Base-by-base conservation (phyloP, 805 yeast genomes). In the Lachancea thermotolerans region DNA sequence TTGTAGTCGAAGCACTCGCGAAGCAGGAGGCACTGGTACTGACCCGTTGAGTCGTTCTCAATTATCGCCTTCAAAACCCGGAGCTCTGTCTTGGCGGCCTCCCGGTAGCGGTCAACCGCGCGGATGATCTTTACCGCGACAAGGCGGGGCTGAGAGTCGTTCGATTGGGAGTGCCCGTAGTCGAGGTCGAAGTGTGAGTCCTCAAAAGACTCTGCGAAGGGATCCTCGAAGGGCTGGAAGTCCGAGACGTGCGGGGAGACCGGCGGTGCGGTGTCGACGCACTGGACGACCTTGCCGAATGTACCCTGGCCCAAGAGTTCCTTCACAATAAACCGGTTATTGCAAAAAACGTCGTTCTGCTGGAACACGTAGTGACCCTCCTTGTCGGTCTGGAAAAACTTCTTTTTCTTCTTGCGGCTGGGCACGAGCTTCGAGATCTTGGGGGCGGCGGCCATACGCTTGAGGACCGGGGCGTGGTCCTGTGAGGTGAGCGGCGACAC, bases 251-350 rank as follows among this genome's bases (percentile, higher is more conserved):
- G 37, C 17, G 16, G 29, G 35, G n/a, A 37, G 34, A 35, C 30
- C 15, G 21, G 32, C 6, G 46, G 42, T n/a, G 15, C 31, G 43
- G 73, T 69, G 60, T 93, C 98, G 53, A 73, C 74, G 66, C 97
- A 91, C 67, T 91, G 93, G 35, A 90, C 95, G 39, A 93, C 99
- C 67, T 93, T 98, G 9, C 99, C 99, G 72, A 93, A 93, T 1
- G 99, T 90, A 2, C 99, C 99, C 50, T 90, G 91, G 0, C 99
- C 99, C 45, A 93, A 69, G 30, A 88, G 67, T 47, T 78, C 73
- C 30, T 76, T 65, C 10, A 90, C 82, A 15, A 74, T 67, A 62
- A 84, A 90, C 38, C 95, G 66, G 42, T 69, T 71, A 57, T 84
- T 80, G 12, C 51, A 46, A 62, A 85, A 82, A 2, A 63, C 56